Evolutionary conservation across 176 grass and related monocot genomes (phyloP).

Genomic region (Carex scoparia): DNA sequence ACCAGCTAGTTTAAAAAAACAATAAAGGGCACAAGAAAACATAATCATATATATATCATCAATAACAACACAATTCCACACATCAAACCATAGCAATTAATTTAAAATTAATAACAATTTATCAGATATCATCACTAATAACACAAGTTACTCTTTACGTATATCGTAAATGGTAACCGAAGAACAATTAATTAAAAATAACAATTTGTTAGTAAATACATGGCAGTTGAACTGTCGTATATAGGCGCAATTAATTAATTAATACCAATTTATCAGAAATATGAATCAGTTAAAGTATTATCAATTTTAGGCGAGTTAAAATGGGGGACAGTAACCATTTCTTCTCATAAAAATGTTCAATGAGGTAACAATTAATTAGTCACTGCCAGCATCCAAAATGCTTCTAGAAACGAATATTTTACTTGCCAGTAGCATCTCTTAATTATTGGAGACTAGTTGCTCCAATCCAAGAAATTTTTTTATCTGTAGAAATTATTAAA

Average conservation of each 20-base stretch:
- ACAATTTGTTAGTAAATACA: not conserved
- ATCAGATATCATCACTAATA: not conserved
- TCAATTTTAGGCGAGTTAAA: not conserved
- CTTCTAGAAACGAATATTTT: conserved; percentile 18
- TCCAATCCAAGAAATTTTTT: not conserved
- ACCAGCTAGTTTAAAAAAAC: not conserved
- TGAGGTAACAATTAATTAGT: not conserved
- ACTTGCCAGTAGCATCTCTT: not conserved
- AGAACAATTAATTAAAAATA: not conserved
- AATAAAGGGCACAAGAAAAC: not conserved
- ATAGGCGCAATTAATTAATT: not conserved
- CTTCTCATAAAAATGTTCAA: not conserved
- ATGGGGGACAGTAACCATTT: not conserved
- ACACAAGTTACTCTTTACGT: not conserved
- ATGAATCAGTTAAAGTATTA: not conserved
- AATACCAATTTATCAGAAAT: not conserved
- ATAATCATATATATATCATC: not conserved
- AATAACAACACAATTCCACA: not conserved
- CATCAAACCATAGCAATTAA: not conserved
- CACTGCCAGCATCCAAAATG: not conserved
- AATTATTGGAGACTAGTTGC: not conserved
- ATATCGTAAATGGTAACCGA: not conserved
- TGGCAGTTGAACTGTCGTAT: not conserved
- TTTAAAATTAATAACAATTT: not conserved
- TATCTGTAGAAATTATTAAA: too few species aligned